Evolutionary conservation across 768 basidiomycete species (phyloP).

Genomic region (Podaxis sp.): DNA sequence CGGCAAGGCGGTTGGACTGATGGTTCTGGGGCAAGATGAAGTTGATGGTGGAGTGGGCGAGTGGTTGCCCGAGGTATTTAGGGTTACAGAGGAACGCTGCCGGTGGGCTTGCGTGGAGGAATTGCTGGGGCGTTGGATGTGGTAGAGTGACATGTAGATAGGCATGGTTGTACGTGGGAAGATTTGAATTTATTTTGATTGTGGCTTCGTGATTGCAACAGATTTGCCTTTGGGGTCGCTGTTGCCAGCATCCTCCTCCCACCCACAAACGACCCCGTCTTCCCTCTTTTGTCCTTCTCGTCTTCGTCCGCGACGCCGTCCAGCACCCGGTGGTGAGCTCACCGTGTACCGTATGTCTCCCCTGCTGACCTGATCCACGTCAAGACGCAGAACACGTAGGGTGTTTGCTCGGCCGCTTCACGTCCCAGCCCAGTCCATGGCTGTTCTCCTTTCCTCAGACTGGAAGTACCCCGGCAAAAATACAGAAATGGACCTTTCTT

Average conservation of each 20-base stretch:
- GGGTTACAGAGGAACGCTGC: conserved; percentile 49
- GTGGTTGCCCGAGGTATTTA: conserved; percentile 50
- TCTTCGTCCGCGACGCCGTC: conserved; percentile 1
- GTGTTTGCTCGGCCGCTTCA: conserved; percentile 12
- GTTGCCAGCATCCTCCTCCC: conserved; percentile 29
- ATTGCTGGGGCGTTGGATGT: conserved; percentile 19
- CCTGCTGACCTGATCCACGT: not conserved
- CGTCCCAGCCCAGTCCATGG: conserved; percentile 52
- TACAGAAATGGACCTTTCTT: conserved; percentile 53
- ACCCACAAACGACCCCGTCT: conserved; percentile 6
- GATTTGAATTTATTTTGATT: conserved; percentile 31
- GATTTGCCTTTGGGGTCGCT: conserved; percentile 30
- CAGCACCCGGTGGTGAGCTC: conserved; percentile 10
- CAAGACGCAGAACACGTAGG: conserved; percentile 14
- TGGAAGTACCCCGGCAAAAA: conserved; percentile 68
- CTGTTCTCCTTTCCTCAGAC: conserved; percentile 75
- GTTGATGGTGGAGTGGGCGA: conserved; percentile 9
- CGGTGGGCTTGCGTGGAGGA: conserved; percentile 40
- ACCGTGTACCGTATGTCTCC: conserved; percentile 3
- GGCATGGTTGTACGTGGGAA: conserved; percentile 17
- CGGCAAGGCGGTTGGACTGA: conserved; percentile 54
- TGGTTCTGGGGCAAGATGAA: conserved; percentile 45
- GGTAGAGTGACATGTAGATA: not conserved
- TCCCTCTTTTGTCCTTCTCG: conserved; percentile 11
- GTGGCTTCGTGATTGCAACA: conserved; percentile 36